Conservation (phyloP, 345 rosid genomes). For the Lumnitzera littorea region DNA sequence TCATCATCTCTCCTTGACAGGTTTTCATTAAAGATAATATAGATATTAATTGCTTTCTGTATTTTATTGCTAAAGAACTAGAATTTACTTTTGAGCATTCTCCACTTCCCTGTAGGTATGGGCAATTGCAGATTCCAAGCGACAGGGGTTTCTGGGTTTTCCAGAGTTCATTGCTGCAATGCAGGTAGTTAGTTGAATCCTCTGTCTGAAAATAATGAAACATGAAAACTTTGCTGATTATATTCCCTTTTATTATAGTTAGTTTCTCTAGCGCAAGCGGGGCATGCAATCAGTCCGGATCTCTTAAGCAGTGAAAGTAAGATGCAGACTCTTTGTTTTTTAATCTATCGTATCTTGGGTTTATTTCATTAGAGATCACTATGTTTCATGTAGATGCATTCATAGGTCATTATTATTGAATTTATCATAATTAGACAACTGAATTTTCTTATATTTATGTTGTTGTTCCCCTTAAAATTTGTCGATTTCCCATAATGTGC, state of each 20-base stretch:
- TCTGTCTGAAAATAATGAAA: background rate
- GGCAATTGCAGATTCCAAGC: slow-evolving; percentile 88
- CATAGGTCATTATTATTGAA: no score
- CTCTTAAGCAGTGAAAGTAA: slow-evolving; percentile 37
- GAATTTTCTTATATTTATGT: no score
- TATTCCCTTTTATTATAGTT: slow-evolving; percentile 36
- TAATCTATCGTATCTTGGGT: background rate
- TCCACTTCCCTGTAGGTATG: slow-evolving; percentile 44
- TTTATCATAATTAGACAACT: no score
- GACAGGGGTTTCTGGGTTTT: slow-evolving; percentile 81
- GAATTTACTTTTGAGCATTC: background rate
- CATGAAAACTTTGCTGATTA: slow-evolving; percentile 1
- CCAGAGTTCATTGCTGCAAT: slow-evolving; percentile 64
- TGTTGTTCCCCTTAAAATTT: no score
- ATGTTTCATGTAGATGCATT: no score
- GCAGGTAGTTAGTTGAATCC: slow-evolving; percentile 33
- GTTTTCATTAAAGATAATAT: no score
- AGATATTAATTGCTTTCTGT: no score
- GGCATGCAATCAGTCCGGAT: slow-evolving; percentile 49
- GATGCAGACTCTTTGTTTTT: background rate
- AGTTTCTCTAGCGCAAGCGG: slow-evolving; percentile 71
- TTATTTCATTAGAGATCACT: no score
- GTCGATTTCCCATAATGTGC: no score
- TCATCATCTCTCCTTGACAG: no score
- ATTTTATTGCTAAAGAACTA: background rate